A percentile compares a stretch with the other conserved stretches of the same genome.
Conservation (phyloP, 257 asterid species). For the Voacanga thouarsii region DNA sequence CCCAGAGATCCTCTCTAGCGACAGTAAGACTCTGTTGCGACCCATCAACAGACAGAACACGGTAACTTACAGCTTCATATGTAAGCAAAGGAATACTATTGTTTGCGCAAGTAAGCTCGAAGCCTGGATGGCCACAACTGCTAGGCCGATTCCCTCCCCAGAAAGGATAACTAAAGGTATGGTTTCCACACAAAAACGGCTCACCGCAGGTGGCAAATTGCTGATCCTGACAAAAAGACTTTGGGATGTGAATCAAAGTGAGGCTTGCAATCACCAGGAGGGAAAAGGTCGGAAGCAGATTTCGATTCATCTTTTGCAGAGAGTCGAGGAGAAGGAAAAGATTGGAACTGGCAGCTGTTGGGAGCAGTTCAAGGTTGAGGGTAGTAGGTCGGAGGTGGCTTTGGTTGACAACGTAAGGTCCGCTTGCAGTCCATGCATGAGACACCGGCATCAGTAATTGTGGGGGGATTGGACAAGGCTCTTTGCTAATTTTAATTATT, state of each 20-base stretch:
- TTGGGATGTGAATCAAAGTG: conserved; percentile 21
- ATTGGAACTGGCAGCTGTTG: too few species aligned
- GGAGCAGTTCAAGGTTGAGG: too few species aligned
- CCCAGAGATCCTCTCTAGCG: conserved; percentile 44
- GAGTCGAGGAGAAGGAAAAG: background rate
- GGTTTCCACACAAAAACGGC: conserved; percentile 28
- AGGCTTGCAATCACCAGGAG: conserved; percentile 19
- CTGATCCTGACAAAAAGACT: conserved; percentile 24
- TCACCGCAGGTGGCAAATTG: conserved; percentile 27
- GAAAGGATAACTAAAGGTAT: conserved; percentile 45
- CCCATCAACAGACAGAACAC: conserved; percentile 10
- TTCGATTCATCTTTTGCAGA: conserved; percentile 26
- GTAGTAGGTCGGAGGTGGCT: background rate
- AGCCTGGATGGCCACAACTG: conserved; percentile 55
- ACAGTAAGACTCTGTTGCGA: conserved; percentile 10
- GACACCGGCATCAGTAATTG: too few species aligned
- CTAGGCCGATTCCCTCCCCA: conserved; percentile 35
- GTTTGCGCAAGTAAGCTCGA: conserved; percentile 35
- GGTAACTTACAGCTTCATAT: conserved; percentile 22
- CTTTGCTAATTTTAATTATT: too few species aligned
- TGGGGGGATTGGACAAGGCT: too few species aligned
- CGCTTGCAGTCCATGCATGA: too few species aligned
- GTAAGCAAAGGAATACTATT: conserved; percentile 14
- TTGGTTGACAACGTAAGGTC: too few species aligned
- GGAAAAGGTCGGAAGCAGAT: conserved; percentile 7